These are phyloP conservation scores for Pelargonium cotyledonis DNA, from an alignment of 441 rosid species.

Conservation along the genomic window DNA sequence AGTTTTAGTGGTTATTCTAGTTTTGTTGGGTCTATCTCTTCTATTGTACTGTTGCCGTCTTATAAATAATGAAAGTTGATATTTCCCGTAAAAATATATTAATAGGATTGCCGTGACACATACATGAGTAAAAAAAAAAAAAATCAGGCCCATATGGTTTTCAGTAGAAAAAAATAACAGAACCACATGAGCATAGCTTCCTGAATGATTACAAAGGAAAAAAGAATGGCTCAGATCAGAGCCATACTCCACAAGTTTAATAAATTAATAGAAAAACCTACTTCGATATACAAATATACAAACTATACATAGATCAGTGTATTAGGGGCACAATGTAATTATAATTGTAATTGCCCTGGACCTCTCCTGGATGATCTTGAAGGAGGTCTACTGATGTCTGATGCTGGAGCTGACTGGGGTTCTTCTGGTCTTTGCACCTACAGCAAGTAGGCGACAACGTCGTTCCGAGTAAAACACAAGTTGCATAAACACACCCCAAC, in stretches of 20 bases:
- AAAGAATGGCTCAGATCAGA: slow-evolving; percentile 30
- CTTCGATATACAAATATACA: slow-evolving; percentile 65
- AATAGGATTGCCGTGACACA: too few relatives aligned
- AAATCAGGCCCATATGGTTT: slow-evolving; percentile 46
- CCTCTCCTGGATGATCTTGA: slow-evolving; percentile 75
- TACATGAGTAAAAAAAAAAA: not conserved
- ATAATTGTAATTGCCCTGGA: slow-evolving; percentile 64
- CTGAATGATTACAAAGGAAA: slow-evolving; percentile 27
- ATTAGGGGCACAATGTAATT: slow-evolving; percentile 13
- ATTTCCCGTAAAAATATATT: too few relatives aligned
- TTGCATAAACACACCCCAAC: not conserved
- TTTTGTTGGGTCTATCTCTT: too few relatives aligned
- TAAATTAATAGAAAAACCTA: slow-evolving; percentile 21
- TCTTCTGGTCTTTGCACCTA: slow-evolving; percentile 50
- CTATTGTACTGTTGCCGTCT: too few relatives aligned
- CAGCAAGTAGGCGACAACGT: slow-evolving; percentile 4
- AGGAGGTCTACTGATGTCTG: slow-evolving; percentile 47
- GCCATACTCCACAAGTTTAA: slow-evolving; percentile 34
- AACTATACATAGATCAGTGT: slow-evolving; percentile 27
- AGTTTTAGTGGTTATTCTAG: too few relatives aligned
- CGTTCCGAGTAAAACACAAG: not conserved
- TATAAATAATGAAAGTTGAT: too few relatives aligned
- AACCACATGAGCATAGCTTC: slow-evolving; percentile 42
- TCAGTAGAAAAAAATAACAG: slow-evolving; percentile 43
- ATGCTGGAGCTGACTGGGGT: slow-evolving; percentile 26